Evolutionary conservation across 1,139 yeast genomes (phyloP).

Genomic region (Taiozyma sp.): DNA sequence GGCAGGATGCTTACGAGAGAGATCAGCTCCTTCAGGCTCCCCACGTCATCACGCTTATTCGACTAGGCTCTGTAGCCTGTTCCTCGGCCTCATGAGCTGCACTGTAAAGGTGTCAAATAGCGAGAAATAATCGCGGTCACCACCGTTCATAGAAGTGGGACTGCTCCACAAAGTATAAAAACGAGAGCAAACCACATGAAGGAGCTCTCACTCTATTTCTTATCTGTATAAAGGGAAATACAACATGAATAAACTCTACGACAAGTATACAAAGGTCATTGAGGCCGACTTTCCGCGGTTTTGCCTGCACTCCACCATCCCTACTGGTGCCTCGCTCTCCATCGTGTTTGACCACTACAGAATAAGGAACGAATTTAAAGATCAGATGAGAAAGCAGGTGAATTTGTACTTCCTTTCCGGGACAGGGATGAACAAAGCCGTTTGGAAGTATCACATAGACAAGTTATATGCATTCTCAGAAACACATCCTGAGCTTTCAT

Average conservation of each 20-base stretch:
- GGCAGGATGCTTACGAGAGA: not conserved
- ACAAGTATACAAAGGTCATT: conserved; percentile 22
- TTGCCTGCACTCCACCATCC: conserved; percentile 20
- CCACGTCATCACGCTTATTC: not conserved
- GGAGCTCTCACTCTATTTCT: not conserved
- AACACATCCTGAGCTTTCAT: conserved; percentile 18
- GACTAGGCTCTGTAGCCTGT: not conserved
- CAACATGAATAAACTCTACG: conserved; percentile 5
- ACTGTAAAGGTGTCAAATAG: not conserved
- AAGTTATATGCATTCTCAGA: conserved; percentile 33
- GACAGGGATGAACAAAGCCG: conserved; percentile 60
- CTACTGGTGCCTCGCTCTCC: conserved; percentile 23
- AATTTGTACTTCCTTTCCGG: conserved; percentile 65
- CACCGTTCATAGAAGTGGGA: not conserved
- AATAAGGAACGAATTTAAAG: conserved; percentile 5
- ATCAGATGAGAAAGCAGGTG: conserved; percentile 21
- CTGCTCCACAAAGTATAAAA: not conserved
- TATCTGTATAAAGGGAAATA: conserved; percentile 15
- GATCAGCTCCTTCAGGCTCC: not conserved
- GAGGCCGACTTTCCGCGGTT: conserved; percentile 25
- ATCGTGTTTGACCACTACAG: conserved; percentile 30
- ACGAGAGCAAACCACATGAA: not conserved
- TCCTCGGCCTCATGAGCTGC: not conserved
- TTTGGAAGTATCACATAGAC: conserved; percentile 57
- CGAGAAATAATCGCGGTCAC: not conserved